Percentiles rank a stretch among this genome's conserved stretches.
phyloP scores from a whole-genome alignment of 2,329 filamentous ascomycete species.

The Leptographium radiaticola region DNA sequence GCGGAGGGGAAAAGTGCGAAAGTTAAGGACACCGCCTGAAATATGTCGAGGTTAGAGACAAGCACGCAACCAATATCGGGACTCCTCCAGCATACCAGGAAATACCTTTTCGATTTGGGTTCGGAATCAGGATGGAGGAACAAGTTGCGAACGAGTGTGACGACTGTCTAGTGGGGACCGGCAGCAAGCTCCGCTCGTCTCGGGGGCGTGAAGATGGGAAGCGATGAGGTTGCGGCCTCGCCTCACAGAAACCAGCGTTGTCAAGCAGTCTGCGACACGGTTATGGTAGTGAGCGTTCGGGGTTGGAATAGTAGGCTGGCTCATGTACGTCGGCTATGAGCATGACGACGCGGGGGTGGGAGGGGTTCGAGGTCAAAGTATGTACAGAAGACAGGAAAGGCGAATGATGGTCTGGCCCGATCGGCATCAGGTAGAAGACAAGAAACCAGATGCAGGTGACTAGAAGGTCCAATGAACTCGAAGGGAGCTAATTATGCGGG shows the following conservation, averaged over 20 bases:
- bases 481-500: background rate
- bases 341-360: background rate
- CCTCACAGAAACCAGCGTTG: background rate
- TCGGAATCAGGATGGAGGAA: too few relatives aligned
- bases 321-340: background rate
- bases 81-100: too few relatives aligned
- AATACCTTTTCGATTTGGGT: too few relatives aligned
- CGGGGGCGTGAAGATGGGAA: background rate
- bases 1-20: background rate
- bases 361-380: background rate
- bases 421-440: background rate
- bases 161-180: too few relatives aligned
- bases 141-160: too few relatives aligned
- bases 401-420: background rate
- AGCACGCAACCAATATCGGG: background rate
- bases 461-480: background rate
- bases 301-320: background rate
- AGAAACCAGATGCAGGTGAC: background rate
- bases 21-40: too few relatives aligned
- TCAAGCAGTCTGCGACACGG: background rate
- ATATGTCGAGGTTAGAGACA: background rate
- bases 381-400: background rate
- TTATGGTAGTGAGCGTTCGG: background rate
- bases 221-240: background rate
- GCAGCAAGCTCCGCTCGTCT: too few relatives aligned